Base-by-base conservation (phyloP, 179 eudicot genomes). In the Camellia oleifera region DNA sequence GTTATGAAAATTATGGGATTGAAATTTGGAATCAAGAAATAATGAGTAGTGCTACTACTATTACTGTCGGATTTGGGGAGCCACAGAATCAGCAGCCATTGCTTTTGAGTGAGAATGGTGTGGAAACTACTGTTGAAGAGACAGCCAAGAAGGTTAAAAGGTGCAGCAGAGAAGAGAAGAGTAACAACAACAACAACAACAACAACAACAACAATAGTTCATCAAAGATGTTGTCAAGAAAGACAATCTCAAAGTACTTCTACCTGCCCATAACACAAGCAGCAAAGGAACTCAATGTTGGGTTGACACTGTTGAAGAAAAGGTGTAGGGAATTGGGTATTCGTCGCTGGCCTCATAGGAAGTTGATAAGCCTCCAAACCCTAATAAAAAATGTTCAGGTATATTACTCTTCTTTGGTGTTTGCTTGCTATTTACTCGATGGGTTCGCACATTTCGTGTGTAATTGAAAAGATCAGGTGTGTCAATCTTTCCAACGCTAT, bases 201-300 rank as follows among this genome's bases (percentile, higher is more conserved):
- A 32, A 32, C 40, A 32, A 32, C 40, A 32, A 65, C 66, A 67
- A 50, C 66, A 17, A n/a, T 32, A 50, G 81, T 77, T 75, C 40
- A 32, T 32, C 74, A 42, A 65, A 69, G 82, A 76, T 66, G 78
- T 85, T 95, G 54, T 80, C 92, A 2, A 85, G 90, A 74, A 87
- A 94, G 81, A 83, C 78, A 18, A 90, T 94, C 7, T 89, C 94
- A 4, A 81, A 90, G 56, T 92, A 94, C 79, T 96, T 91, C 60
- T 94, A 94, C 83, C 91, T 96, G 98, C 99, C 99, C 40, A 96
- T 96, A 13, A 90, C 93, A 10, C 89, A 81, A 54, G 99, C 99
- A 26, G 97, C 99, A 3, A 94, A 88, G 72, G 96, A 96, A 78
- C 90, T 96, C 1, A 91, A 96, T 40, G 89, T 96, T 74, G 97